A percentile compares a stretch with the other conserved stretches of the same genome.
Conservation (phyloP, 441 rosid genomes). For the Erodium moschatum region DNA sequence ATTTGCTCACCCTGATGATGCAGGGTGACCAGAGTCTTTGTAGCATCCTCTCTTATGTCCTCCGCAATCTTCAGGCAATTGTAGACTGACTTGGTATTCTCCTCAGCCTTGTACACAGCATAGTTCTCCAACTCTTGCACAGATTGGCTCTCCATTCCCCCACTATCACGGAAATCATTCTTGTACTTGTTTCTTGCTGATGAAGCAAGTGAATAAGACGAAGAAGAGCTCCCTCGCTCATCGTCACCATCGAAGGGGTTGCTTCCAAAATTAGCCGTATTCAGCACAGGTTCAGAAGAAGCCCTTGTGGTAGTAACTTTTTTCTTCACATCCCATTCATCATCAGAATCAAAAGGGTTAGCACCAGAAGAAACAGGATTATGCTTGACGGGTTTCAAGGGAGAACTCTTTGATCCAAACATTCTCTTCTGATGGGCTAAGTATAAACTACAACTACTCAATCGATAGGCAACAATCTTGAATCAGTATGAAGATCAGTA, state of each 20-base stretch:
- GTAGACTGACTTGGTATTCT: conserved; percentile 64
- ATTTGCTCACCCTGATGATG: conserved; percentile 91
- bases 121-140: conserved; percentile 74
- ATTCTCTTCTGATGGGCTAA: conserved; percentile 26
- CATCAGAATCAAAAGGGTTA: conserved; percentile 81
- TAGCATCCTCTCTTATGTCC: conserved; percentile 68
- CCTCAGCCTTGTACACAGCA: conserved; percentile 75
- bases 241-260: conserved; percentile 55
- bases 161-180: conserved; percentile 61
- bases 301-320: conserved; percentile 40
- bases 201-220: conserved; percentile 29
- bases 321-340: conserved; percentile 40
- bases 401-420: conserved; percentile 52
- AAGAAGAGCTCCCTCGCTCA: conserved; percentile 27
- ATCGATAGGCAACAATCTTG: neutral
- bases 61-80: conserved; percentile 74
- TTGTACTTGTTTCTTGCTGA: conserved; percentile 43
- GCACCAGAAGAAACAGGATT: conserved; percentile 33
- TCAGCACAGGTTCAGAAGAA: conserved; percentile 39
- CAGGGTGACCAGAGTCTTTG: conserved; percentile 52
- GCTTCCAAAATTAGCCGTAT: conserved; percentile 25
- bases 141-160: conserved; percentile 72
- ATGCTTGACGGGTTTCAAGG: conserved; percentile 37
- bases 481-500: neutral
- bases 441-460: neutral